A percentile compares a stretch with the other conserved stretches of the same genome.
Evolutionary conservation across 176 grass and related monocot species (phyloP).

Genomic region (Urochloa ruziziensis): DNA sequence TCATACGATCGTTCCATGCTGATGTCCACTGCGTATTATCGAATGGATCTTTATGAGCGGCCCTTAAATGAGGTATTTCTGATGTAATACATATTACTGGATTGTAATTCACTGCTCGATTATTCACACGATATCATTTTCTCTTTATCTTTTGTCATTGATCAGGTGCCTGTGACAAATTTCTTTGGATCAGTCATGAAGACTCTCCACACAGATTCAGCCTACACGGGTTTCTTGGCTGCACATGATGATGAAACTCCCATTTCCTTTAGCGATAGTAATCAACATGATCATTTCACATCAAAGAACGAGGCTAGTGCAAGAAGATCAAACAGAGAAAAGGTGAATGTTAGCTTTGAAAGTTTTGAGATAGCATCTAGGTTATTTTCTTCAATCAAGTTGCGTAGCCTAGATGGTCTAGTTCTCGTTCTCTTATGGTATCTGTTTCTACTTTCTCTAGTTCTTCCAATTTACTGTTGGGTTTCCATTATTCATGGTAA

Average conservation of each 20-base stretch:
- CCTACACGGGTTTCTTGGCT: slow-evolving; percentile 63
- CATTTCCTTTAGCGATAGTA: slow-evolving; percentile 18
- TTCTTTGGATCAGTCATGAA: slow-evolving; percentile 99
- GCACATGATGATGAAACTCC: slow-evolving; percentile 30
- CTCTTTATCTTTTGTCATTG: slow-evolving; percentile 18
- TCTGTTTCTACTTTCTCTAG: not conserved
- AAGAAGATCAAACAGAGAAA: slow-evolving; percentile 43
- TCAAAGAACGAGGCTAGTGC: slow-evolving; percentile 44
- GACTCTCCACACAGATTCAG: slow-evolving; percentile 79
- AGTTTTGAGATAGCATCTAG: slow-evolving; percentile 8
- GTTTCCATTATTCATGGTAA: not conserved
- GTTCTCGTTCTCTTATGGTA: not conserved
- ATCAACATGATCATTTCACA: slow-evolving; percentile 17
- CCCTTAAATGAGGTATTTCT: slow-evolving; percentile 63
- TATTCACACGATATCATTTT: slow-evolving; percentile 10
- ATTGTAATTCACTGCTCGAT: slow-evolving; percentile 1
- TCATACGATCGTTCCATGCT: slow-evolving; percentile 86
- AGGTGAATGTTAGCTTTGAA: slow-evolving; percentile 41
- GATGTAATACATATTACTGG: slow-evolving; percentile 22
- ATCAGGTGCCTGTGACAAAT: slow-evolving; percentile 92
- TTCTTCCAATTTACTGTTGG: not conserved
- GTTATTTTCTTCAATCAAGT: not conserved
- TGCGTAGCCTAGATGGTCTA: not conserved
- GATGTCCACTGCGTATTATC: slow-evolving; percentile 93
- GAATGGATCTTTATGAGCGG: slow-evolving; percentile 85